phyloP scores from a whole-genome alignment of 192 early-diverging fungal genomes.

The Backusella circina region DNA sequence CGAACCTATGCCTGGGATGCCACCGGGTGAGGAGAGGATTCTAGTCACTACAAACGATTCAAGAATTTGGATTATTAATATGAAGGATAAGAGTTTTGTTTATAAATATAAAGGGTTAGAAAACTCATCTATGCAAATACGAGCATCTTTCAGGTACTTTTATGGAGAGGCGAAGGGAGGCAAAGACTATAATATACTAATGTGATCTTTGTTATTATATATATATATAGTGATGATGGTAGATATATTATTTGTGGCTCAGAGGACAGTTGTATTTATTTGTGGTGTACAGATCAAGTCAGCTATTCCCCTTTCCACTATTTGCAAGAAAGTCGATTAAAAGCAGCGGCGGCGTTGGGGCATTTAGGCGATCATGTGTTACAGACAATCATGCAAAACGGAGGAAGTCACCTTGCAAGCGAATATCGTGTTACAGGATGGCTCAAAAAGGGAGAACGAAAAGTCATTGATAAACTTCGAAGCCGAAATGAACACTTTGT shows the following conservation, averaged over 20 bases:
- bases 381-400: slow-evolving; percentile 4
- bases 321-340: slow-evolving; percentile 19
- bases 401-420: background rate
- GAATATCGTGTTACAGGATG: background rate
- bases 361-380: slow-evolving; percentile 19
- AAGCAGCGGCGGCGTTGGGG: slow-evolving; percentile 15
- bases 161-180: background rate
- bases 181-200: background rate
- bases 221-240: slow-evolving; percentile 56
- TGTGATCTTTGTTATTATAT: background rate
- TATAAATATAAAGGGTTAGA: slow-evolving; percentile 81
- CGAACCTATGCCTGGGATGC: slow-evolving; percentile 54
- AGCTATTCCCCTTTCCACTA: slow-evolving; percentile 15
- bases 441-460: slow-evolving; percentile 25
- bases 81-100: slow-evolving; percentile 70
- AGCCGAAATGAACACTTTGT: slow-evolving; percentile 34
- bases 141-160: slow-evolving; percentile 62
- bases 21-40: slow-evolving; percentile 58
- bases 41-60: slow-evolving; percentile 83
- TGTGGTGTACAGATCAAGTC: slow-evolving; percentile 61
- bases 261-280: slow-evolving; percentile 73
- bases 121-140: slow-evolving; percentile 66
- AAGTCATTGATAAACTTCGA: slow-evolving; percentile 23
- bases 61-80: slow-evolving; percentile 72
- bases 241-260: slow-evolving; percentile 78